Base-by-base conservation (phyloP, 2,329 filamentous ascomycete genomes). In the Diaporthe batatas region DNA sequence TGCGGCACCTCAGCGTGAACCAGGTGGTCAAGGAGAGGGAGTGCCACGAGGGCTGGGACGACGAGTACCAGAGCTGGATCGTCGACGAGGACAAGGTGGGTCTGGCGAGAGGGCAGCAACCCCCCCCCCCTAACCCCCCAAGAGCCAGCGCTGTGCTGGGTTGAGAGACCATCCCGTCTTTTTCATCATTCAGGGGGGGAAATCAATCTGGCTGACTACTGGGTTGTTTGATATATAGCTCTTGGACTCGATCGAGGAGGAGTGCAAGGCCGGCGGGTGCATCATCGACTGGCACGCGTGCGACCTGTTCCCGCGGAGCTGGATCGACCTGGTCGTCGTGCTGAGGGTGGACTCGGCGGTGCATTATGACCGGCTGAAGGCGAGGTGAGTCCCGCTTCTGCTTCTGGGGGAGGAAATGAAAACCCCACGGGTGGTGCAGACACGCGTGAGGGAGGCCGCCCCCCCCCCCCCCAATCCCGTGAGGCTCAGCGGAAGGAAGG, bases 221-320 rank as follows among this genome's bases (percentile, higher is more conserved):
- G 34, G 76, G 6, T 70, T 14, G 1, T 36, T 36, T 6, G 11
- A 36, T 21, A 2, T n/a, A 39, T 77, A 95, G 91, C 85, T 99
- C 42, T 88, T 99, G 29, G 96, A 99, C 81, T 90, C 93, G 62
- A 92, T 99, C 72, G 96, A 98, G 84, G 89, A 93, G 72, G 92
- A 96, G 74, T 88, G 94, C 51, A 89, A 91, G 75, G 84, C 89
- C 25, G 96, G 96, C 72, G 96, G 96, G 25, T 94, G 91, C 82
- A 91, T 99, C 77, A 93, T 99, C 79, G 96, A 99, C 84, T 99
- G 96, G 96, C 96, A 99, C 83, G 96, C 95, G 2, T 98, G 96
- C 84, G 96, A 98, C 79, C 84, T 98, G 29, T 98, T 98, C 80
- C 96, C 96, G 2, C 91, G 93, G 80, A 93, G 93, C 79, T 97